These are phyloP conservation scores for Polyplosphaeria fusca DNA, from an alignment of 495 filamentous ascomycete genomes.

Conservation along the genomic window DNA sequence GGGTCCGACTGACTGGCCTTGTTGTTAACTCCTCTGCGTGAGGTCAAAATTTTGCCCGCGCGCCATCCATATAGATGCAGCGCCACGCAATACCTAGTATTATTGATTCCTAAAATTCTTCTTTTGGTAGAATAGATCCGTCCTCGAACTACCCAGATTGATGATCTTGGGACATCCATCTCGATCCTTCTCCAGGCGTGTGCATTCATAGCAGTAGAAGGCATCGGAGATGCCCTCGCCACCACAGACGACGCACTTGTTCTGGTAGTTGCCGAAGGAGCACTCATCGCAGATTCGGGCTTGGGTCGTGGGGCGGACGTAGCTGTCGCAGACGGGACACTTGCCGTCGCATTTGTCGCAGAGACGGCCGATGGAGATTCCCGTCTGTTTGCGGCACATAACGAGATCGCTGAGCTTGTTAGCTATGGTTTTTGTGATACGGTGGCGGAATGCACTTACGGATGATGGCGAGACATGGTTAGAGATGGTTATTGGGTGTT, in stretches of 20 bases:
- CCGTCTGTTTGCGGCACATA: conserved; percentile 99
- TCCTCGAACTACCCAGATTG: conserved; percentile 90
- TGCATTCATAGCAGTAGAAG: conserved; percentile 99
- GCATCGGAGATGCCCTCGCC: conserved; percentile 98
- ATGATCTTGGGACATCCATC: conserved; percentile 99
- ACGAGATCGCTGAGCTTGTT: conserved; percentile 75
- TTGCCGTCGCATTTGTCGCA: conserved; percentile 99
- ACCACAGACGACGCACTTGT: conserved; percentile 98
- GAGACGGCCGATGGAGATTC: conserved; percentile 96
- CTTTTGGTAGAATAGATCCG: conserved; percentile 87
- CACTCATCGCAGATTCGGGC: conserved; percentile 99
- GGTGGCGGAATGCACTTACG: conserved; percentile 50
- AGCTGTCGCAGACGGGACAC: conserved; percentile 97
- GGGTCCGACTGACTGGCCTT: too few relatives aligned
- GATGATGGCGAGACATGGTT: conserved; percentile 73
- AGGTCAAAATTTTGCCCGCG: too few relatives aligned
- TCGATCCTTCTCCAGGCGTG: conserved; percentile 91
- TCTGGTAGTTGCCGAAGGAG: conserved; percentile 99
- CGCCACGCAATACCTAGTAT: too few relatives aligned
- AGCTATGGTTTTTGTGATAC: conserved; percentile 10
- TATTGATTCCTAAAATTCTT: conserved; percentile 72
- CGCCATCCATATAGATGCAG: too few relatives aligned
- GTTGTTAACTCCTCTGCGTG: too few relatives aligned
- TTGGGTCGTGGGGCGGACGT: conserved; percentile 95
- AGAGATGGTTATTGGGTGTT: too few relatives aligned